Conservation (phyloP, 2,329 filamentous ascomycete genomes). For the Penicillium olsonii region DNA sequence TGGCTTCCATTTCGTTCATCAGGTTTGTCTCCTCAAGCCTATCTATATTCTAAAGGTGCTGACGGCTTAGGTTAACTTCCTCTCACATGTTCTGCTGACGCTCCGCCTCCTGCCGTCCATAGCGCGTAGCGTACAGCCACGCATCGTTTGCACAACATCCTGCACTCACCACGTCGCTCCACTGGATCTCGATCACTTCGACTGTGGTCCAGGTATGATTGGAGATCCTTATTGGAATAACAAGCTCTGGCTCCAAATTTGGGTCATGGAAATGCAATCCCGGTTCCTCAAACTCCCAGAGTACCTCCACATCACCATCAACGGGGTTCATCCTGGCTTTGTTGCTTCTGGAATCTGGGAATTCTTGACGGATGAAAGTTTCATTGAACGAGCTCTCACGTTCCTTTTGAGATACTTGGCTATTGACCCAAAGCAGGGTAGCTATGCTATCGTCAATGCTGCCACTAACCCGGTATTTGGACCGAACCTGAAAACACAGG, state of each 20-base stretch:
- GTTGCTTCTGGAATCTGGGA: constrained; percentile 19
- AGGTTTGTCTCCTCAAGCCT: constrained; percentile 6
- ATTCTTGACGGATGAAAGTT: neutral
- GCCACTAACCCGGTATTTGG: constrained; percentile 1
- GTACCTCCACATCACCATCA: constrained; percentile 18
- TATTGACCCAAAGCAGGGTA: constrained; percentile 8
- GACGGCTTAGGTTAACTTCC: constrained; percentile 13
- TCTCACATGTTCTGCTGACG: constrained; percentile 18
- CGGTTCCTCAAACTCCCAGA: constrained; percentile 14
- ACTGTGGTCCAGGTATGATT: constrained; percentile 1
- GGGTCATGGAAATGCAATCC: constrained; percentile 17
- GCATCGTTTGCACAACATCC: constrained; percentile 19
- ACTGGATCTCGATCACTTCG: constrained; percentile 15
- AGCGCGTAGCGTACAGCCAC: constrained; percentile 11
- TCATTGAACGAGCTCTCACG: neutral
- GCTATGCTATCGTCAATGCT: constrained; percentile 4
- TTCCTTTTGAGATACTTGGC: constrained; percentile 6
- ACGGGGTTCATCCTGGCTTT: constrained; percentile 18
- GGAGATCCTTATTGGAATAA: constrained; percentile 15
- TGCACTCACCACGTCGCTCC: constrained; percentile 13
- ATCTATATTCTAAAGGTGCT: neutral
- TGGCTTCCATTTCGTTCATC: constrained; percentile 16
- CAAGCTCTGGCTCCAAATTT: constrained; percentile 19
- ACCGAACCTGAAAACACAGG: constrained; percentile 5
- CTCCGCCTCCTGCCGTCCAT: constrained; percentile 19